A percentile compares a stretch with the other conserved stretches of the same genome.
These are phyloP conservation scores for Trametes polyzona DNA, from an alignment of 1,284 basidiomycete species.

Conservation along the genomic window DNA sequence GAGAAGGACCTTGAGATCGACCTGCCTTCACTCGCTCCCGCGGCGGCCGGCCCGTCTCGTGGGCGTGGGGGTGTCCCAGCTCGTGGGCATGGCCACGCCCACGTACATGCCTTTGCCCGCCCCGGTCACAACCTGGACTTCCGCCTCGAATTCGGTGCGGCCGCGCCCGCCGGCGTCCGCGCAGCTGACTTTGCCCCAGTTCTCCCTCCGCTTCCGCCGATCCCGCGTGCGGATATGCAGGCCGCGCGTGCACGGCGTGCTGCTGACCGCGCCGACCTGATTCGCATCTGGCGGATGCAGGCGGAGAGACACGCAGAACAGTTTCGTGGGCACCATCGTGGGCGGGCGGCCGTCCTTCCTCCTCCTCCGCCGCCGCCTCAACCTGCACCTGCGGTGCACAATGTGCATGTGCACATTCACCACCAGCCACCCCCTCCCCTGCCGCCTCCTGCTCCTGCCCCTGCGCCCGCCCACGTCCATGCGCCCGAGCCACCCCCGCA, in stretches of 20 bases:
- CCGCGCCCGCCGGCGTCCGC: neutral
- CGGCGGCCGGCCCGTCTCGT: constrained; percentile 10
- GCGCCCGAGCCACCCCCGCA: neutral
- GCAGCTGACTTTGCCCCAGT: neutral
- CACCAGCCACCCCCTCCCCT: neutral
- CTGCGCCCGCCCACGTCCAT: neutral
- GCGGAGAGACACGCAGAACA: no score
- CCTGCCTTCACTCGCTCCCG: constrained; percentile 38
- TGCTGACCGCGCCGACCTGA: neutral
- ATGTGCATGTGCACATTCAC: constrained; percentile 22
- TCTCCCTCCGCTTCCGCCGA: neutral
- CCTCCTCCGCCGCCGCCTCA: neutral
- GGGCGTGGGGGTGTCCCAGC: neutral
- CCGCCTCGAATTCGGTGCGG: neutral
- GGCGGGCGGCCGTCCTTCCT: no score
- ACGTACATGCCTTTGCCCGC: neutral
- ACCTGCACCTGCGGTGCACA: constrained; percentile 8
- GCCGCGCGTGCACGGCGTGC: neutral
- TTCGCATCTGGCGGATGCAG: neutral
- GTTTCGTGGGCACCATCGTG: no score
- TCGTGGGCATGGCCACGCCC: neutral
- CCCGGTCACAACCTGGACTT: neutral
- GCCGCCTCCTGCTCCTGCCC: neutral
- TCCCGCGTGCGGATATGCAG: neutral
- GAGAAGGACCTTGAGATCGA: constrained; percentile 61